Conservation (phyloP, 2,329 filamentous ascomycete species). For the Fusarium brevicatenulatum region DNA sequence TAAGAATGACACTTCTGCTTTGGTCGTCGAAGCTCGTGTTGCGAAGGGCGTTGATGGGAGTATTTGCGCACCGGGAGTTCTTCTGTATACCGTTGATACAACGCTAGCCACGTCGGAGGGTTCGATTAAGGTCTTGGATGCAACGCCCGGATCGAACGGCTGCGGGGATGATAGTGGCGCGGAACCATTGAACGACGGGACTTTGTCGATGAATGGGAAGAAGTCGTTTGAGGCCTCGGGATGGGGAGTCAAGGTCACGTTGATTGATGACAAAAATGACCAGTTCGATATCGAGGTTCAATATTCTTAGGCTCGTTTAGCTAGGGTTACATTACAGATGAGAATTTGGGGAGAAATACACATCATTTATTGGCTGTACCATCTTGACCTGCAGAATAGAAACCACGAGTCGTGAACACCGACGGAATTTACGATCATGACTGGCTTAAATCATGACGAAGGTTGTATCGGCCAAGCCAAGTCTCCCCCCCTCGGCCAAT, state of each 20-base stretch:
- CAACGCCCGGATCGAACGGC: slow-evolving; percentile 43
- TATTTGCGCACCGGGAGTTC: slow-evolving; percentile 48
- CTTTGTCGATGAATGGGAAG: slow-evolving; percentile 33
- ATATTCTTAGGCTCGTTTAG: background rate
- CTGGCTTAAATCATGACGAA: background rate
- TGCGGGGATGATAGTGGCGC: slow-evolving; percentile 38
- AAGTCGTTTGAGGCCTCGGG: slow-evolving; percentile 11
- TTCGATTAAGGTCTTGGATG: slow-evolving; percentile 48
- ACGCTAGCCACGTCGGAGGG: slow-evolving; percentile 43
- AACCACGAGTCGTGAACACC: background rate
- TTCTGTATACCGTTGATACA: slow-evolving; percentile 51
- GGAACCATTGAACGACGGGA: slow-evolving; percentile 47
- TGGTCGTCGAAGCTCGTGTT: slow-evolving; percentile 49
- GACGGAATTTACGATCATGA: background rate
- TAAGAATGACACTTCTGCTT: slow-evolving; percentile 21
- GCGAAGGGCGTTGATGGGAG: slow-evolving; percentile 38
- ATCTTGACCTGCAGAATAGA: background rate
- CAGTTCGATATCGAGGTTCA: slow-evolving; percentile 1
- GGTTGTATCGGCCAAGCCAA: slow-evolving; percentile 11
- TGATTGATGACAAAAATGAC: background rate
- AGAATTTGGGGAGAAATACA: background rate
- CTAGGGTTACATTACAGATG: background rate
- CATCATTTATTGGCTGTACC: background rate
- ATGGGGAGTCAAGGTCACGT: slow-evolving; percentile 28
- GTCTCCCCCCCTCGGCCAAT: background rate